Base-by-base conservation (phyloP, 768 basidiomycete genomes). In the Trametes meyenii region DNA sequence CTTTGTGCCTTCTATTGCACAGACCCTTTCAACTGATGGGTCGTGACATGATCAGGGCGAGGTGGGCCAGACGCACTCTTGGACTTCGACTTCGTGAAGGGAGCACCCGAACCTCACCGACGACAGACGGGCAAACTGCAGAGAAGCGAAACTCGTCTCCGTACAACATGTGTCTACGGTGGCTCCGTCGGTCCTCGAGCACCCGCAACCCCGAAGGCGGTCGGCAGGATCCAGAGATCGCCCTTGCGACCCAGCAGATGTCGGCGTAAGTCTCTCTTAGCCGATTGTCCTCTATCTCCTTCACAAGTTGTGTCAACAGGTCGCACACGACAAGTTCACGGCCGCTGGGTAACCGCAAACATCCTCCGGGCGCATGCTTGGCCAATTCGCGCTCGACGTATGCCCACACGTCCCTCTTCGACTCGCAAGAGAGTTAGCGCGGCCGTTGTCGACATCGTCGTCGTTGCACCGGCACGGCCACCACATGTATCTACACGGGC, bases 381-480 rank as follows among this genome's bases (percentile, higher is more conserved):
- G 50, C 40, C 17, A 52, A 59, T n/a, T 58, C 56, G 17, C 56
- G 56, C 16, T 50, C 50, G 29, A 63, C 62, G 13, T 63, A 63
- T 39, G 62, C 62, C 36, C 50, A 63, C 14, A 53, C 62, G 21
- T 54, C 56, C 24, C 48, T 63, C 33, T 63, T 43, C 45, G 46
- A 57, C 36, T 62, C 61, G 14, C 61, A 45, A 24, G 61, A 44
- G 26, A 48, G 51, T 33, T 53, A 39, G 26, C 44, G n/a, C 16
- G 33, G 8, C 6, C n/a, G n/a, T n/a, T n/a, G n/a, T n/a, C n/a
- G n/a, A n/a, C n/a, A n/a, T n/a, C n/a, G n/a, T n/a, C n/a, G n/a
- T n/a, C n/a, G n/a, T n/a, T n/a, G n/a, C n/a, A n/a, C n/a, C n/a
- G n/a, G n/a, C 50, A 26, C 21, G 11, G 5, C 21, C 46, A 21